Percentiles rank a stretch among this genome's conserved stretches.
phyloP scores from a whole-genome alignment of 1,284 basidiomycete species.

The Moesziomyces aphidis region DNA sequence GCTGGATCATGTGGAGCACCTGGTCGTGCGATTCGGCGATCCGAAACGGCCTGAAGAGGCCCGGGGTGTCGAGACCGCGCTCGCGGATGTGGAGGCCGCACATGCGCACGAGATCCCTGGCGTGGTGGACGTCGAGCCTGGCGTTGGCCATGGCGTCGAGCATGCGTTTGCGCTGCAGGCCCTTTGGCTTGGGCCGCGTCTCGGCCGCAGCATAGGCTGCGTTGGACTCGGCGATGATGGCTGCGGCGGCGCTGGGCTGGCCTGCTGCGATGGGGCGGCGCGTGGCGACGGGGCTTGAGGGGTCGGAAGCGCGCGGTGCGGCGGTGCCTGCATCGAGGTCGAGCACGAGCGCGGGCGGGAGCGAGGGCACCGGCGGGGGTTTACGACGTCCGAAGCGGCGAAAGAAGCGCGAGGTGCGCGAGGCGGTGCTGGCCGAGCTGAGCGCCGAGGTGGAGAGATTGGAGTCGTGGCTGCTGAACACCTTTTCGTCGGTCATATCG shows the following conservation, averaged over 20 bases:
- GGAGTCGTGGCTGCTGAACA: slow-evolving; percentile 15
- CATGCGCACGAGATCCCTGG: slow-evolving; percentile 34
- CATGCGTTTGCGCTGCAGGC: slow-evolving; percentile 23
- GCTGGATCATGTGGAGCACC: slow-evolving; percentile 48
- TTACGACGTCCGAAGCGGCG: slow-evolving; percentile 19
- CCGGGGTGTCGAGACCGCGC: slow-evolving; percentile 54
- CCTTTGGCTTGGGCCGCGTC: slow-evolving; percentile 12
- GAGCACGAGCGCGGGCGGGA: slow-evolving; percentile 36
- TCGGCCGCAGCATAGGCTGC: slow-evolving; percentile 30
- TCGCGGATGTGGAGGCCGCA: slow-evolving; percentile 46
- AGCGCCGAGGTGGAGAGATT: slow-evolving; percentile 33
- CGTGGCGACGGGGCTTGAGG: not conserved
- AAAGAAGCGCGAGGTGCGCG: slow-evolving; percentile 34
- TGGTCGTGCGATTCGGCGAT: slow-evolving; percentile 43
- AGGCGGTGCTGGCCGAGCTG: slow-evolving; percentile 18
- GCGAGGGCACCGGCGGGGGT: slow-evolving; percentile 34
- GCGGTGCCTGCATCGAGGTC: slow-evolving; percentile 37
- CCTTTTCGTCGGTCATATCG: slow-evolving; percentile 9
- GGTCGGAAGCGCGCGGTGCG: slow-evolving; percentile 5
- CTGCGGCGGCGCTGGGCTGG: slow-evolving; percentile 27
- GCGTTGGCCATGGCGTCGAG: slow-evolving; percentile 48
- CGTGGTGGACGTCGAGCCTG: slow-evolving; percentile 26
- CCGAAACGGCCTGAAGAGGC: slow-evolving; percentile 57
- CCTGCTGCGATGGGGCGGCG: not conserved
- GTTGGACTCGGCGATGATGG: slow-evolving; percentile 32